Evolutionary conservation across 2,329 filamentous ascomycete genomes (phyloP).

Genomic region (Phaeosphaeria sp.): DNA sequence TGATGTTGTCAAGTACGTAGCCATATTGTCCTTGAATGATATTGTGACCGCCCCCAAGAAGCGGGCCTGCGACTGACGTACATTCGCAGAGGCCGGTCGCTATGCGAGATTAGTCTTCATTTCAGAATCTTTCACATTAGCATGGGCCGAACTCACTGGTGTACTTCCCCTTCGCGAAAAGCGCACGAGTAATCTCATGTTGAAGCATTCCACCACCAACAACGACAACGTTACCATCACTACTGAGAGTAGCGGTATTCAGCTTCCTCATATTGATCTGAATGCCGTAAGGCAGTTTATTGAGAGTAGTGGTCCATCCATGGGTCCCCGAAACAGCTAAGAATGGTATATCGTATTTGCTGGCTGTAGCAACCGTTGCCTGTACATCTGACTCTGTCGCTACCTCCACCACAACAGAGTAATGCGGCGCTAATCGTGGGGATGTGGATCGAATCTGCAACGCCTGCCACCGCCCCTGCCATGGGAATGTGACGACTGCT

Average conservation of each 20-base stretch:
- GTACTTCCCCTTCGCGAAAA: constrained; percentile 38
- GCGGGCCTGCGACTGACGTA: constrained; percentile 62
- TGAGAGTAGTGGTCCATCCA: constrained; percentile 37
- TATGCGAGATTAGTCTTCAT: constrained; percentile 6
- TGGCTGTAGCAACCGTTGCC: constrained; percentile 13
- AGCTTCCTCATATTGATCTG: constrained; percentile 42
- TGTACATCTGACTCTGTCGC: constrained; percentile 26
- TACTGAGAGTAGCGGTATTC: constrained; percentile 30
- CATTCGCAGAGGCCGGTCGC: constrained; percentile 28
- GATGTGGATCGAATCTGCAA: constrained; percentile 24
- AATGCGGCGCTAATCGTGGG: constrained; percentile 20
- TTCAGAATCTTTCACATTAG: neutral
- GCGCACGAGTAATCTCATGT: constrained; percentile 29
- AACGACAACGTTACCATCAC: constrained; percentile 25
- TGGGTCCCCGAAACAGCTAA: constrained; percentile 46
- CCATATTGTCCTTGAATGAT: constrained; percentile 56
- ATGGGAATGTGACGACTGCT: constrained; percentile 20
- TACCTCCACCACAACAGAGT: constrained; percentile 22
- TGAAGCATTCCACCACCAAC: constrained; percentile 38
- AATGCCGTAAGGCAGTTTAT: constrained; percentile 31
- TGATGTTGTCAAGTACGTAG: constrained; percentile 40
- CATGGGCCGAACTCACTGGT: constrained; percentile 26
- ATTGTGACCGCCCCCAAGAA: constrained; percentile 64
- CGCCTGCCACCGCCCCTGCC: constrained; percentile 15
- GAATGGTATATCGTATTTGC: constrained; percentile 40